These are phyloP conservation scores for Aspergillus sp. DNA, from an alignment of 2,329 filamentous ascomycete genomes.

Conservation along the genomic window DNA sequence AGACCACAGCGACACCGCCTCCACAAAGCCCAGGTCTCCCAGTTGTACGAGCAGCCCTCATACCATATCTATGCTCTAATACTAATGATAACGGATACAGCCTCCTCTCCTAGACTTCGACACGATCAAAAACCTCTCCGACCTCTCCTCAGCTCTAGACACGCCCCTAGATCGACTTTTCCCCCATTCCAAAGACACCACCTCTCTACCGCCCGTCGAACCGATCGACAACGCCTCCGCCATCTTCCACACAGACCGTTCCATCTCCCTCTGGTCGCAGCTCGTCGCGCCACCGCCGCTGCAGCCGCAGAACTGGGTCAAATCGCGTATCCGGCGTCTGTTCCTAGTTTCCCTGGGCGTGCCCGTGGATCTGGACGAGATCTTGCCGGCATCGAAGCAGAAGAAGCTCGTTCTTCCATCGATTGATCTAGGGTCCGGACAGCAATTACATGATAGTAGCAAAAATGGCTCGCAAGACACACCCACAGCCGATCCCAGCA, in stretches of 20 bases:
- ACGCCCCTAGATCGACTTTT: slow-evolving; percentile 38
- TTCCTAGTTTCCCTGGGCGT: slow-evolving; percentile 95
- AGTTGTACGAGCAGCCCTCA: slow-evolving; percentile 28
- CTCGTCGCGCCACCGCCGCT: slow-evolving; percentile 89
- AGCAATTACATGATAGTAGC: slow-evolving; percentile 25
- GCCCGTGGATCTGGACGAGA: slow-evolving; percentile 93
- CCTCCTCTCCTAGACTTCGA: slow-evolving; percentile 46
- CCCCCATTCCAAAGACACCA: slow-evolving; percentile 31
- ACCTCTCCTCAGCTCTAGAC: slow-evolving; percentile 32
- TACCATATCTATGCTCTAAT: slow-evolving; percentile 2
- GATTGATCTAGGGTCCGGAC: slow-evolving; percentile 45
- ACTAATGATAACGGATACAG: slow-evolving; percentile 12
- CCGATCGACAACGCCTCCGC: slow-evolving; percentile 40
- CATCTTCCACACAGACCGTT: slow-evolving; percentile 76
- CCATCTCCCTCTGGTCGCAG: slow-evolving; percentile 90
- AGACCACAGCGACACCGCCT: slow-evolving; percentile 6
- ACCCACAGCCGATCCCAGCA: slow-evolving; percentile 1
- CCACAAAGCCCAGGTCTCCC: slow-evolving; percentile 26
- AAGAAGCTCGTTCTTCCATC: slow-evolving; percentile 85
- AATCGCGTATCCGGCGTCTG: slow-evolving; percentile 84
- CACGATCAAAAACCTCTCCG: slow-evolving; percentile 40
- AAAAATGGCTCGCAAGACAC: slow-evolving; percentile 10
- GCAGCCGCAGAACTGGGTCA: slow-evolving; percentile 95
- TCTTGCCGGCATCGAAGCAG: slow-evolving; percentile 91
- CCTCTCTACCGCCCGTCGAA: slow-evolving; percentile 29